Percentiles rank a stretch among this genome's conserved stretches.
Evolutionary conservation across 371 early-diverging fungal genomes (phyloP).

Genomic region (Smittium mucronatum): DNA sequence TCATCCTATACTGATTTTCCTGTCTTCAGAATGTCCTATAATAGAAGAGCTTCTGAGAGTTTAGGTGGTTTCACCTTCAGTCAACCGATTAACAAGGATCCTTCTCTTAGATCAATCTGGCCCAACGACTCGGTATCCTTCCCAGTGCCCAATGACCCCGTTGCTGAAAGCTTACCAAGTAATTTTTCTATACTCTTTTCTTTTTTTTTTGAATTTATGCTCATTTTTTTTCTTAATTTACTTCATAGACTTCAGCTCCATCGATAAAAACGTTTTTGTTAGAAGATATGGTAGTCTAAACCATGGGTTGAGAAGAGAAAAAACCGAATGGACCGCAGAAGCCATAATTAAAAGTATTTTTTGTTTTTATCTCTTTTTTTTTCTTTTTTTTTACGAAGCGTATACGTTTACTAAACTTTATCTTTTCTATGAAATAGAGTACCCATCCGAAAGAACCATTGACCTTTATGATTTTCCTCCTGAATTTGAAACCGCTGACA

Average conservation of each 20-base stretch:
- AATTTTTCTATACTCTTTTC: no score
- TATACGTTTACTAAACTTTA: neutral
- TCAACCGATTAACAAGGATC: neutral
- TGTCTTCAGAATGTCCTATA: neutral
- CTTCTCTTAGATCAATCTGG: neutral
- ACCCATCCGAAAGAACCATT: constrained; percentile 31
- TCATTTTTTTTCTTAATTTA: no score
- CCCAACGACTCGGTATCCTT: neutral
- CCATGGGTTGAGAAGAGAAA: neutral
- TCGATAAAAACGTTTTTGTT: neutral
- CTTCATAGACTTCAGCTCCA: neutral
- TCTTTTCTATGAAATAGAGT: constrained; percentile 13
- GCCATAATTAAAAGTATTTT: neutral
- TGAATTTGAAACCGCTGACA: constrained; percentile 34
- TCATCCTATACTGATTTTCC: neutral
- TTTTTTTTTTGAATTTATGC: no score
- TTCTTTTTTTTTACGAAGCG: neutral
- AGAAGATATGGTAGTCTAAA: neutral
- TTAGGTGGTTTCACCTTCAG: neutral
- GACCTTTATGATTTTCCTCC: constrained; percentile 31
- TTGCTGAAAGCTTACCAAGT: neutral
- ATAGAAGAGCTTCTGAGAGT: neutral
- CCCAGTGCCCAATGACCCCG: neutral
- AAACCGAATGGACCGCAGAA: neutral
- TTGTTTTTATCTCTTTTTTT: no score